Evolutionary conservation across 148 eudicot genomes (phyloP).

Genomic region (Persicaria tinctoria): DNA sequence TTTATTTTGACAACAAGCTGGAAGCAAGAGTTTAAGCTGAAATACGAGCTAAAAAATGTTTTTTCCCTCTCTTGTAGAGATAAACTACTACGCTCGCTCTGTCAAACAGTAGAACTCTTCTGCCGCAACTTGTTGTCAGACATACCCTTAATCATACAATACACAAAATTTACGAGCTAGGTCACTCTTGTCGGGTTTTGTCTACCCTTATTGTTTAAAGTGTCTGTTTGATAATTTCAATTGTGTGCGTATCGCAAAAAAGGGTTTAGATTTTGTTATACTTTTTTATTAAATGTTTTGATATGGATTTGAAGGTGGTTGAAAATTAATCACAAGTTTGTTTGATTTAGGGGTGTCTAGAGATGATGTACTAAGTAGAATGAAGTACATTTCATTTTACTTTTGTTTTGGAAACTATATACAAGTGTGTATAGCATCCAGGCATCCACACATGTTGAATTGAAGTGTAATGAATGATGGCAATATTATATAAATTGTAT

Average conservation of each 20-base stretch:
- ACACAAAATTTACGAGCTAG: too few relatives aligned
- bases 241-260: not conserved
- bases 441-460: not conserved
- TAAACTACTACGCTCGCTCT: too few relatives aligned
- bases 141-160: too few relatives aligned
- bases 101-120: too few relatives aligned
- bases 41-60: too few relatives aligned
- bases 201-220: not conserved
- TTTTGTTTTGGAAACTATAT: not conserved
- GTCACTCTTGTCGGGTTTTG: too few relatives aligned
- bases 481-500: not conserved
- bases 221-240: not conserved
- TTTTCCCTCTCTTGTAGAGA: too few relatives aligned
- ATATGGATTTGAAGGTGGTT: not conserved
- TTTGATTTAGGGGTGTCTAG: slow-evolving; percentile 8
- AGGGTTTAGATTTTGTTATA: not conserved
- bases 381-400: not conserved
- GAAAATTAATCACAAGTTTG: not conserved
- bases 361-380: not conserved
- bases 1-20: too few relatives aligned
- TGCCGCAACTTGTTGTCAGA: too few relatives aligned
- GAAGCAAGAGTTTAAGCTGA: too few relatives aligned
- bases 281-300: not conserved
- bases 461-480: not conserved
- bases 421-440: not conserved